Evolutionary conservation across 495 filamentous ascomycete species (phyloP).

Genomic region (Xylaria castorea): DNA sequence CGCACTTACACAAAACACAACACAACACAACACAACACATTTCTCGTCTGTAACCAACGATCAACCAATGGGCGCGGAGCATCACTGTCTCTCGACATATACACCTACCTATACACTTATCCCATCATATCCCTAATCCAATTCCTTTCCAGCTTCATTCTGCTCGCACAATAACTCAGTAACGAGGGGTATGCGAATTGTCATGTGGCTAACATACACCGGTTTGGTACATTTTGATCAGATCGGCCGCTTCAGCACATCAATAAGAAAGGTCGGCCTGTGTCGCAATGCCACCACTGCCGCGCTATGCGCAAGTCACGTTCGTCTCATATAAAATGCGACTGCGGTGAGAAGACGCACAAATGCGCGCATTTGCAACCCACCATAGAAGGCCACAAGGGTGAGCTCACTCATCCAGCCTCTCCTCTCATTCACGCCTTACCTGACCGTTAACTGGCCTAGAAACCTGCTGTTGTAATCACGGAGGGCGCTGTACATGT

Average conservation of each 20-base stretch:
- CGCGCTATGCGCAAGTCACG: constrained; percentile 97
- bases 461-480: constrained; percentile 86
- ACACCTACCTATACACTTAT: neutral
- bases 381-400: constrained; percentile 60
- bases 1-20: constrained; percentile 9
- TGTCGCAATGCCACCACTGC: constrained; percentile 98
- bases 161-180: neutral
- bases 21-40: neutral
- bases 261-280: constrained; percentile 97
- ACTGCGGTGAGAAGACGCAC: constrained; percentile 90
- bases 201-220: constrained; percentile 12
- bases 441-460: constrained; percentile 46
- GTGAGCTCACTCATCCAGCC: constrained; percentile 49
- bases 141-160: neutral
- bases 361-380: constrained; percentile 69
- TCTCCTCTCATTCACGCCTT: neutral
- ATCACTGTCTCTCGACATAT: constrained; percentile 4
- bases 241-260: constrained; percentile 94
- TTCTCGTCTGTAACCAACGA: neutral
- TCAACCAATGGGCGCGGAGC: constrained; percentile 9
- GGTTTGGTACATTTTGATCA: constrained; percentile 42
- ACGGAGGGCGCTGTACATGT: constrained; percentile 92
- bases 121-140: neutral
- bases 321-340: constrained; percentile 93
- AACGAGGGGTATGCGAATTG: neutral